Percentiles rank a stretch among this genome's conserved stretches.
Evolutionary conservation across 2,329 filamentous ascomycete genomes (phyloP).

Genomic region (Zopfia rhizophila): DNA sequence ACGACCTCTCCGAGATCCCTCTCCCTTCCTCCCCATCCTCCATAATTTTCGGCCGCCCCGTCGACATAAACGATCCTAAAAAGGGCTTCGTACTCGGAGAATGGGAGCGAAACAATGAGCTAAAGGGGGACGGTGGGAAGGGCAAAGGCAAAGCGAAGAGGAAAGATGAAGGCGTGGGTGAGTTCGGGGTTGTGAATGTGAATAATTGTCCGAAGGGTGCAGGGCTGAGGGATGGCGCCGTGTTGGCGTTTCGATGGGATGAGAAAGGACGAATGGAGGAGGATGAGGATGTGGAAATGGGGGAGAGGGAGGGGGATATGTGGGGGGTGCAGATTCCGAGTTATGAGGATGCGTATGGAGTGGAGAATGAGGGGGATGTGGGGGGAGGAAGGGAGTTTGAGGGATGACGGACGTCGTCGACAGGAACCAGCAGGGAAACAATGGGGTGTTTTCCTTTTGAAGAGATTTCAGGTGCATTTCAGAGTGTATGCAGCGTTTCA

Average conservation of each 20-base stretch:
- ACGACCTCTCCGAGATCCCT: constrained; percentile 43
- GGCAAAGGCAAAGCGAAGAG: constrained; percentile 54
- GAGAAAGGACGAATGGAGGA: constrained; percentile 23
- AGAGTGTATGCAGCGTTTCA: too few relatives aligned
- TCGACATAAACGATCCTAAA: constrained; percentile 52
- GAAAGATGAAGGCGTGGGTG: constrained; percentile 17
- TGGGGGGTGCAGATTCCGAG: constrained; percentile 50
- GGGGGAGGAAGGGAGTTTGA: constrained; percentile 43
- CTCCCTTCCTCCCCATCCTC: constrained; percentile 53
- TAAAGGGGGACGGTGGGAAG: constrained; percentile 33
- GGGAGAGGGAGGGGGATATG: constrained; percentile 23
- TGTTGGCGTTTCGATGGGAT: constrained; percentile 50
- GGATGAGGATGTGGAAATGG: constrained; percentile 29
- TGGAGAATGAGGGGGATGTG: constrained; percentile 43
- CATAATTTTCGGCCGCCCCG: constrained; percentile 54
- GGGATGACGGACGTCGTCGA: too few relatives aligned
- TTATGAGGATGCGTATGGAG: constrained; percentile 51
- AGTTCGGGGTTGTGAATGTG: constrained; percentile 17
- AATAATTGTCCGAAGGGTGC: constrained; percentile 48
- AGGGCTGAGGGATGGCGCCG: constrained; percentile 46
- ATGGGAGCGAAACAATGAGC: constrained; percentile 46
- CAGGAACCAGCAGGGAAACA: too few relatives aligned
- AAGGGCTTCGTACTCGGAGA: constrained; percentile 53
- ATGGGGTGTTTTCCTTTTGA: too few relatives aligned
- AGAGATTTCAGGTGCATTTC: too few relatives aligned